Evolutionary conservation across 345 rosid genomes (phyloP), one percentile per base, ranked within the genome.

Genomic region (Sonneratia caseolaris): DNA sequence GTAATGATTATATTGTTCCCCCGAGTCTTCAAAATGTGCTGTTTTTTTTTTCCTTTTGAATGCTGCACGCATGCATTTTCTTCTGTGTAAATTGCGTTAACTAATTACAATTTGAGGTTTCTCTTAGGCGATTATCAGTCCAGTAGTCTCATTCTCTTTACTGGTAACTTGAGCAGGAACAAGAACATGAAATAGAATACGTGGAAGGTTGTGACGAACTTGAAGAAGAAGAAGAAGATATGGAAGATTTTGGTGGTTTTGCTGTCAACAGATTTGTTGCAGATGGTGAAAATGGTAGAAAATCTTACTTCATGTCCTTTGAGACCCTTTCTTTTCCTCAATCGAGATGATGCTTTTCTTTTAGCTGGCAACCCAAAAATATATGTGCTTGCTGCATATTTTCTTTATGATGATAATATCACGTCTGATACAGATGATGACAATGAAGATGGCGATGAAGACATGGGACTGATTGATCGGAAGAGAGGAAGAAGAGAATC

Each of bases 171-270:
- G 47, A 70, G 70, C 76, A 76, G 75, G 68, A 76, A 76, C 86
- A 87, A 96, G 98, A 85, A 72, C 77, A 77, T 68, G 84, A 82
- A 73, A 77, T 84, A 65, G 97, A 95, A 81, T 95, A 83, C 76
- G 92, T 95, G 69, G 97, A 91, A 81, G 92, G 87, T 40, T 81
- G 79, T 70, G 90, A 88, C 59, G 97, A 84, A 56, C 87, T 91
- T 37, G 96, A 87, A 73, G 93, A 83, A 72, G 88, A 89, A 70
- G 98, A 91, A 76, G 92, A 89, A 21, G 99, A 95, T 71, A 95
- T 95, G 38, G 98, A 94, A 90, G 96, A 94, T 79, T 85, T 86
- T 71, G 84, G 68, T 75, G 83, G 82, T 66, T 53, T 81, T 70
- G 82, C 79, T 57, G 68, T 82, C 8, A 79, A 75, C 0, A 72